Conservation (phyloP, 164 flowering plant species). For the Aristolochia californica region DNA sequence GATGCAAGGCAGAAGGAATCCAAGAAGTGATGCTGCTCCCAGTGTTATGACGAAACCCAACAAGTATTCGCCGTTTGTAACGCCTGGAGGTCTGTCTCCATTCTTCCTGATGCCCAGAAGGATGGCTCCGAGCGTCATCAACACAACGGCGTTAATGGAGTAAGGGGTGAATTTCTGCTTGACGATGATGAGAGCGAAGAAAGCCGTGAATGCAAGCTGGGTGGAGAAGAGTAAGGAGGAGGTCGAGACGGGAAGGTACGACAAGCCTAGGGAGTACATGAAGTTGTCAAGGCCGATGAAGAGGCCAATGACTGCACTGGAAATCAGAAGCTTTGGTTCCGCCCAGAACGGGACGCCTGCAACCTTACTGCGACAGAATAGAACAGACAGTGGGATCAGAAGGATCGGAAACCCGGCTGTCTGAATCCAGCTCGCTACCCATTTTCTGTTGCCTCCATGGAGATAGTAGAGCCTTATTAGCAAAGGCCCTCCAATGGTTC, state of each 20-base stretch:
- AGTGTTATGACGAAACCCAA: constrained; percentile 9
- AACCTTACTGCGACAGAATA: not conserved
- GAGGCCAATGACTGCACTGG: constrained; percentile 9
- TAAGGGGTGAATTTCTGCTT: constrained; percentile 11
- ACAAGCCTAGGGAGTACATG: constrained; percentile 12
- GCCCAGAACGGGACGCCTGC: constrained; percentile 1
- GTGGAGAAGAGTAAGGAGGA: constrained; percentile 17
- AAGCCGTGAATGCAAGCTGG: constrained; percentile 15
- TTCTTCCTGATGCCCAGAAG: constrained; percentile 9
- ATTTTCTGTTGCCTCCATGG: constrained; percentile 13
- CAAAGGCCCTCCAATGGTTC: constrained; percentile 11
- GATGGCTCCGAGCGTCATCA: constrained; percentile 11
- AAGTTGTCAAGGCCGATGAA: constrained; percentile 13
- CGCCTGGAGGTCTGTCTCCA: constrained; percentile 10
- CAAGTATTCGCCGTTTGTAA: constrained; percentile 6
- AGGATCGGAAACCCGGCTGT: constrained; percentile 14
- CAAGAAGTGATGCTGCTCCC: constrained; percentile 10
- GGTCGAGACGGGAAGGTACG: constrained; percentile 17
- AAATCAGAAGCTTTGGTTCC: constrained; percentile 5
- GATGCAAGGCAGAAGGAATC: constrained; percentile 8
- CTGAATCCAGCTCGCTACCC: constrained; percentile 12
- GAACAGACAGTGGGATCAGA: constrained; percentile 1
- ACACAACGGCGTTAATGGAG: constrained; percentile 9
- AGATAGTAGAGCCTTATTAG: constrained; percentile 12
- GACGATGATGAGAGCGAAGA: constrained; percentile 10